phyloP scores from a whole-genome alignment of 2,329 filamentous ascomycete species.

The Cladophialophora psammophila region DNA sequence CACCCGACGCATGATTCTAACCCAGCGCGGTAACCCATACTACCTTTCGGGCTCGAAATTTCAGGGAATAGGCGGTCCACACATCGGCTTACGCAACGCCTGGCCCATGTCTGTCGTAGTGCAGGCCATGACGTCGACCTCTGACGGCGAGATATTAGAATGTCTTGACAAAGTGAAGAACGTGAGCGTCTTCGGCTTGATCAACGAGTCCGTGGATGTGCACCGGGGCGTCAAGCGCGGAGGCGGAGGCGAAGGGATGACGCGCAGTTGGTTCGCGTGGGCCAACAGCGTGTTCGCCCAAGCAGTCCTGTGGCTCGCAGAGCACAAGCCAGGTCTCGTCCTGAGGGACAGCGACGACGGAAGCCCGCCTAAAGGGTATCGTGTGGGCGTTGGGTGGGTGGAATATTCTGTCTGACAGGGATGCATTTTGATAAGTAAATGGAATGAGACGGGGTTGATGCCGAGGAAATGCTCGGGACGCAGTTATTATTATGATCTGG shows the following conservation, averaged over 20 bases:
- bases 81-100: conserved; percentile 82
- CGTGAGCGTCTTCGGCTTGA: conserved; percentile 76
- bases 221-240: conserved; percentile 55
- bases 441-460: neutral
- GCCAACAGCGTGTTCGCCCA: conserved; percentile 95
- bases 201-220: conserved; percentile 93
- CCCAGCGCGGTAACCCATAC: conserved; percentile 83
- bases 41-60: conserved; percentile 80
- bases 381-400: conserved; percentile 37
- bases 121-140: conserved; percentile 85
- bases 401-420: conserved; percentile 16
- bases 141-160: conserved; percentile 74
- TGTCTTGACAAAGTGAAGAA: conserved; percentile 77
- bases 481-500: too few species aligned
- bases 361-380: conserved; percentile 42
- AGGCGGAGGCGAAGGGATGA: conserved; percentile 68
- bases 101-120: conserved; percentile 97
- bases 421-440: neutral
- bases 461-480: too few species aligned
- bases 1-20: conserved; percentile 82
- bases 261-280: conserved; percentile 96
- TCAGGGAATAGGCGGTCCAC: conserved; percentile 83
- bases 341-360: conserved; percentile 71
- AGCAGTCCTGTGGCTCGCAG: conserved; percentile 87
- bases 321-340: conserved; percentile 85